Evolutionary conservation across 176 grass and related monocot genomes (phyloP).

Genomic region (Phoenix roebelenii): DNA sequence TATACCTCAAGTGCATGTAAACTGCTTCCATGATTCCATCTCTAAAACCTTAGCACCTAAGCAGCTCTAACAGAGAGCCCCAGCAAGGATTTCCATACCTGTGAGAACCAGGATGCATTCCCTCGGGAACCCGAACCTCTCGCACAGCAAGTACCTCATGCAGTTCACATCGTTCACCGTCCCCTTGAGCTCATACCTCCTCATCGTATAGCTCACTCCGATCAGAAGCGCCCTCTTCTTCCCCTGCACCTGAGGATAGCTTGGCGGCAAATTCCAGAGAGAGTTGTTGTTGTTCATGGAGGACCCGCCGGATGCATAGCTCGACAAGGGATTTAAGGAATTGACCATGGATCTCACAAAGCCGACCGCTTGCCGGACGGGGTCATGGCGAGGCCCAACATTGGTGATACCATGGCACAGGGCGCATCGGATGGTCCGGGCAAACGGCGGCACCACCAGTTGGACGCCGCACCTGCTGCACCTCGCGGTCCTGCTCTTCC

Average conservation of each 20-base stretch:
- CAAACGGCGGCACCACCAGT: conserved; percentile 18
- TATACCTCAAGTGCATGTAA: no score
- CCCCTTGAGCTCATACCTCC: conserved; percentile 63
- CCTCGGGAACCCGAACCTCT: conserved; percentile 39
- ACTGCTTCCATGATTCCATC: no score
- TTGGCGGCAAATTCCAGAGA: background rate
- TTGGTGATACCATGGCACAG: conserved; percentile 34
- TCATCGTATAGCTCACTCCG: conserved; percentile 53
- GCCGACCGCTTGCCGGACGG: conserved; percentile 31
- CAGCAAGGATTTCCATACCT: conserved; percentile 22
- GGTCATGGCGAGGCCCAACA: conserved; percentile 30
- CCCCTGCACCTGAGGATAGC: conserved; percentile 28
- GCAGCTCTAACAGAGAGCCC: no score
- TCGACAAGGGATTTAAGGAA: background rate
- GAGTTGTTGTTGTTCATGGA: background rate
- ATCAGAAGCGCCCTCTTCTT: conserved; percentile 80
- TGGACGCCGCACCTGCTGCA: conserved; percentile 44
- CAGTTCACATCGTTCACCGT: conserved; percentile 75
- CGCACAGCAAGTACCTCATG: conserved; percentile 43
- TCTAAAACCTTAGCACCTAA: no score
- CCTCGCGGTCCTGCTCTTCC: conserved; percentile 7
- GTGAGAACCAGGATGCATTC: conserved; percentile 66
- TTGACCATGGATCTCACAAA: conserved; percentile 45
- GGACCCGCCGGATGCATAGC: background rate
- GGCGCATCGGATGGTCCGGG: conserved; percentile 45